Evolutionary conservation across 2,329 filamentous ascomycete species (phyloP).

Genomic region (Xylaria sp.): DNA sequence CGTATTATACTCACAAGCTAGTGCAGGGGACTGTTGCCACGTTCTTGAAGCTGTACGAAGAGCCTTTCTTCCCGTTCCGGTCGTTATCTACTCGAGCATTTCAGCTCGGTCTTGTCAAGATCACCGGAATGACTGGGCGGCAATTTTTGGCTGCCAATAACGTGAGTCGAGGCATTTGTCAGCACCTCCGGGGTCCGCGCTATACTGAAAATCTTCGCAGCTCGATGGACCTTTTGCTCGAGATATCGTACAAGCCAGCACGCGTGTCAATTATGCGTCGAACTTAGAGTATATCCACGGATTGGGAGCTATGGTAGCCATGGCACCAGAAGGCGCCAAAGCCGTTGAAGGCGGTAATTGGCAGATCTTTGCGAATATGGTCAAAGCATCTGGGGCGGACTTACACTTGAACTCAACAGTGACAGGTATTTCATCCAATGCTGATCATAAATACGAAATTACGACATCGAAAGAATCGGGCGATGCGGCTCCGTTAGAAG

Average conservation of each 20-base stretch:
- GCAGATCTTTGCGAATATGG: slow-evolving; percentile 90
- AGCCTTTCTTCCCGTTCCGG: slow-evolving; percentile 84
- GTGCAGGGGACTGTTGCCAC: slow-evolving; percentile 76
- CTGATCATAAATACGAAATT: slow-evolving; percentile 58
- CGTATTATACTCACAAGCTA: slow-evolving; percentile 76
- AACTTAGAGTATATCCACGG: slow-evolving; percentile 90
- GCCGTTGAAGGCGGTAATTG: slow-evolving; percentile 88
- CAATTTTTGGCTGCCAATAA: slow-evolving; percentile 76
- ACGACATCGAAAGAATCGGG: slow-evolving; percentile 48
- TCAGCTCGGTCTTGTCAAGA: slow-evolving; percentile 72
- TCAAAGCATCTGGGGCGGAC: slow-evolving; percentile 70
- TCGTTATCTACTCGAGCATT: slow-evolving; percentile 76
- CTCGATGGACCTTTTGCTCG: slow-evolving; percentile 75
- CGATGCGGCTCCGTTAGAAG: slow-evolving; percentile 22
- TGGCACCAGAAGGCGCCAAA: slow-evolving; percentile 87
- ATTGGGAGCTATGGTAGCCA: slow-evolving; percentile 86
- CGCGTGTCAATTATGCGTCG: slow-evolving; percentile 93
- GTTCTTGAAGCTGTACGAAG: slow-evolving; percentile 84
- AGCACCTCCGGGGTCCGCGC: background rate
- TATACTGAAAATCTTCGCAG: slow-evolving; percentile 45
- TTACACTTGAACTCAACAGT: slow-evolving; percentile 76
- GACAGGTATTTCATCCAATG: slow-evolving; percentile 43
- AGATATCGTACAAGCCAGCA: slow-evolving; percentile 90
- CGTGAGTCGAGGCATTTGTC: slow-evolving; percentile 48
- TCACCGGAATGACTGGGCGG: slow-evolving; percentile 77